phyloP scores from a whole-genome alignment of 2,329 filamentous ascomycete genomes.

The Alternaria arborescens region DNA sequence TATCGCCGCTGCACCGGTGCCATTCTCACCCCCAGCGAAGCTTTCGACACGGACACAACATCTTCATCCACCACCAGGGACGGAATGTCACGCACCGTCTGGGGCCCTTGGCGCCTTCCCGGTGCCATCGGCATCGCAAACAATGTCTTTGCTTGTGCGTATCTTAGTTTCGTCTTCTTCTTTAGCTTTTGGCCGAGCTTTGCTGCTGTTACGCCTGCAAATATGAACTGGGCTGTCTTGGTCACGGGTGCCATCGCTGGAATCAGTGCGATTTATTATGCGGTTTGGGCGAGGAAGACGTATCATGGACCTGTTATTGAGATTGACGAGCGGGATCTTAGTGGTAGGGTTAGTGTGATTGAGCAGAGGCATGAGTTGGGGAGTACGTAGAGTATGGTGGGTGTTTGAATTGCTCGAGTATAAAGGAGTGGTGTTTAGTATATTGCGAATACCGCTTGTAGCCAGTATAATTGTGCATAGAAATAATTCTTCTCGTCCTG shows the following conservation, averaged over 20 bases:
- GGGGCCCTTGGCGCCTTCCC: conserved; percentile 38
- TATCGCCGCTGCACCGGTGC: conserved; percentile 37
- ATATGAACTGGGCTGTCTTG: conserved; percentile 42
- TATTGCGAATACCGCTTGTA: accelerated
- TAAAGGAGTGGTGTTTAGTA: not conserved
- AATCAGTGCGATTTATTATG: conserved; percentile 34
- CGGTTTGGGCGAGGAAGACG: conserved; percentile 33
- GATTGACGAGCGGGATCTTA: not conserved
- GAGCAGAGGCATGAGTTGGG: not conserved
- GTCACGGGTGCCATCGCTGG: conserved; percentile 29
- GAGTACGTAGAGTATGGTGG: not conserved
- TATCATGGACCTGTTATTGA: conserved; percentile 42
- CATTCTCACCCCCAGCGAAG: conserved; percentile 20
- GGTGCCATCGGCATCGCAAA: conserved; percentile 29
- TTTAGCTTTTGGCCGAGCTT: conserved; percentile 41
- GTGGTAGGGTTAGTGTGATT: not conserved
- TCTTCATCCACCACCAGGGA: conserved; percentile 10
- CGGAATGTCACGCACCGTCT: conserved; percentile 21
- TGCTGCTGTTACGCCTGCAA: conserved; percentile 24
- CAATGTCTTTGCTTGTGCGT: conserved; percentile 35
- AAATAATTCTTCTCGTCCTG: not conserved
- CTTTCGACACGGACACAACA: not conserved
- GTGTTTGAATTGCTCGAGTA: accelerated
- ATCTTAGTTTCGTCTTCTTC: conserved; percentile 38
- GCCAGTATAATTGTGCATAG: not conserved